Base-by-base conservation (phyloP, 176 grass and related monocot genomes). In the Triticum turgidum region DNA sequence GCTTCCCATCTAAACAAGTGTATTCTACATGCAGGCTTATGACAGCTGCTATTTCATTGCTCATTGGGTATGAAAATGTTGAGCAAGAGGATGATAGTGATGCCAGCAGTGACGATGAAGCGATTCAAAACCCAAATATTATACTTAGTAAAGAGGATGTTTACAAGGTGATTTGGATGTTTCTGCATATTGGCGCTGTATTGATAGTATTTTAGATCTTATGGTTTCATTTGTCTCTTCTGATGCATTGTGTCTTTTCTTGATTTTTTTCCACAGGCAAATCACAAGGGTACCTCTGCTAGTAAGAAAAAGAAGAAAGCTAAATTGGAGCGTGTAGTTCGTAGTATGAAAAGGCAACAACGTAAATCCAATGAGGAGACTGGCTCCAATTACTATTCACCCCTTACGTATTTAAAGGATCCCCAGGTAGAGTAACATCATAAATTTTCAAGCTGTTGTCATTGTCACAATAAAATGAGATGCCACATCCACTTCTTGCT, bases 291-390 rank as follows among this genome's bases (percentile, higher is more conserved):
- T 34, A 96, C 96, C 27, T 24, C 34, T 86, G 88, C 96, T 42
- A 98, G 93, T 86, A 98, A 96, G 90, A 98, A 98, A 92, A 98
- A 96, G 85, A 98, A 98, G 93, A 94, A 96, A 72, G 93, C 96
- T 73, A 98, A 98, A 91, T 90, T 98, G 65, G 87, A 98, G 76
- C 90, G 93, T 37, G 92, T 89, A 15, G 52, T 98, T 38, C 93
- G 96, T 74, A 98, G 92, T 85, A 94, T 98, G 90, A 98, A 98
- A 92, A 98, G 84, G 76, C 96, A 94, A 49, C 93, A 98, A 78
- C 75, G 87, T 17, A 92, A 96, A 88, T 84, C 96, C 82, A 80
- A 77, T 35, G 90, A 91, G 15, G 84, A 89, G 18, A 85, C 77
- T 39, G 84, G 86, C 56, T 92, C 96, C 74, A 92, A 76, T 86